phyloP scores from a whole-genome alignment of 768 basidiomycete genomes.

The Macrolepiota fuliginosa region DNA sequence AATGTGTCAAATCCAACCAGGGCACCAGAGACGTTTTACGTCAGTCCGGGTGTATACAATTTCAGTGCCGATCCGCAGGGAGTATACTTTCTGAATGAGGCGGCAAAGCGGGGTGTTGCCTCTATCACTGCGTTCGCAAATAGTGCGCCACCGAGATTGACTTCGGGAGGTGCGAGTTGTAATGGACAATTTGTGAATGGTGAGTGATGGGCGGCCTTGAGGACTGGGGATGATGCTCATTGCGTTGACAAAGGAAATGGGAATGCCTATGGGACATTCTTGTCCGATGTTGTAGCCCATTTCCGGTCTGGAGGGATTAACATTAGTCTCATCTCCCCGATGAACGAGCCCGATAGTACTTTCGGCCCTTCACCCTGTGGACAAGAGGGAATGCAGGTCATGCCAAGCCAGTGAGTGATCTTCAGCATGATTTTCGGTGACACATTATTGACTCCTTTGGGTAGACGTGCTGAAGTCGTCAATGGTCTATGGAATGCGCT shows the following conservation, averaged over 20 bases:
- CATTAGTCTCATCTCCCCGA: constrained; percentile 39
- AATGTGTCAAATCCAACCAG: constrained; percentile 36
- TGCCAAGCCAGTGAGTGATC: constrained; percentile 30
- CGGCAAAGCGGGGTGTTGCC: constrained; percentile 31
- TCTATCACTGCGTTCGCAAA: constrained; percentile 42
- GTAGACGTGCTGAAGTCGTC: constrained; percentile 38
- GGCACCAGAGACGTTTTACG: constrained; percentile 35
- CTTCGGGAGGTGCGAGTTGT: constrained; percentile 32
- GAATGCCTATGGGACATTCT: constrained; percentile 36
- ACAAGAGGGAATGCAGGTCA: constrained; percentile 46
- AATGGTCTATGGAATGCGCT: constrained; percentile 34
- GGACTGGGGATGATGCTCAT: not conserved
- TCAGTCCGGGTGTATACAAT: constrained; percentile 37
- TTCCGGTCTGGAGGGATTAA: constrained; percentile 35
- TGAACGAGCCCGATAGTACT: constrained; percentile 41
- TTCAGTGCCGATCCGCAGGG: constrained; percentile 37
- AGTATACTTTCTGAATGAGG: constrained; percentile 38
- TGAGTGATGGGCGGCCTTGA: constrained; percentile 7
- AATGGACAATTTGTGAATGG: constrained; percentile 32
- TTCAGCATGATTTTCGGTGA: not conserved
- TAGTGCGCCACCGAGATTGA: constrained; percentile 36
- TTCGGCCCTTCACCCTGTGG: constrained; percentile 38
- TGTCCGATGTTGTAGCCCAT: constrained; percentile 39
- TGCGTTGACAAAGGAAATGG: constrained; percentile 23
- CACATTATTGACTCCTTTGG: not conserved